Conservation (phyloP, 495 filamentous ascomycete genomes). For the Neurospora pannonica region DNA sequence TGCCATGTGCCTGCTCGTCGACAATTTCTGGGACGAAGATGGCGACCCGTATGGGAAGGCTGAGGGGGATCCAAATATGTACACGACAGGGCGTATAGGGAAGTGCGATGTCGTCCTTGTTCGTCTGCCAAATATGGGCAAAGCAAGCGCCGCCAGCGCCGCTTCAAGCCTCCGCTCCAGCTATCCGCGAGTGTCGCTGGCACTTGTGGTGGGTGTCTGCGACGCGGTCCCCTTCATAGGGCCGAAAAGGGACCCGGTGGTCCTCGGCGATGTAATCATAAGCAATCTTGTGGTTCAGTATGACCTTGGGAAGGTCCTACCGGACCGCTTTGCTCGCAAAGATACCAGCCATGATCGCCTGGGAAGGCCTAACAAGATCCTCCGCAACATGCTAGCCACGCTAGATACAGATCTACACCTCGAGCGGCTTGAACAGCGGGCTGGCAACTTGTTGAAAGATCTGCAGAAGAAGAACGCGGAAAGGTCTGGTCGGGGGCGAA, state of each 20-base stretch:
- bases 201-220: conserved; percentile 27
- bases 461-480: conserved; percentile 7
- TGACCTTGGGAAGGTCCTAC: conserved; percentile 27
- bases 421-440: too few species aligned
- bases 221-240: conserved; percentile 17
- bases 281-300: conserved; percentile 29
- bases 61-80: conserved; percentile 22
- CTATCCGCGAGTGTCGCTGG: conserved; percentile 15
- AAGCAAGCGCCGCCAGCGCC: conserved; percentile 19
- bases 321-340: conserved; percentile 24
- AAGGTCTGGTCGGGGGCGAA: too few species aligned
- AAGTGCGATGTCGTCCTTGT: conserved; percentile 29
- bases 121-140: conserved; percentile 27
- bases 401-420: conserved; percentile 16
- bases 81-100: conserved; percentile 29
- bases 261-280: conserved; percentile 39
- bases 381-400: conserved; percentile 17
- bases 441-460: too few species aligned
- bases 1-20: too few species aligned
- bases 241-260: conserved; percentile 11
- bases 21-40: too few species aligned
- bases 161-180: conserved; percentile 22
- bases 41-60: conserved; percentile 15
- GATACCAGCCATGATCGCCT: conserved; percentile 19
- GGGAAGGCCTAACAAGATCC: conserved; percentile 20